Evolutionary conservation across 352 stramenopile genomes (phyloP), one percentile per base, ranked within the genome.

Genomic region (Phytophthora rubi): DNA sequence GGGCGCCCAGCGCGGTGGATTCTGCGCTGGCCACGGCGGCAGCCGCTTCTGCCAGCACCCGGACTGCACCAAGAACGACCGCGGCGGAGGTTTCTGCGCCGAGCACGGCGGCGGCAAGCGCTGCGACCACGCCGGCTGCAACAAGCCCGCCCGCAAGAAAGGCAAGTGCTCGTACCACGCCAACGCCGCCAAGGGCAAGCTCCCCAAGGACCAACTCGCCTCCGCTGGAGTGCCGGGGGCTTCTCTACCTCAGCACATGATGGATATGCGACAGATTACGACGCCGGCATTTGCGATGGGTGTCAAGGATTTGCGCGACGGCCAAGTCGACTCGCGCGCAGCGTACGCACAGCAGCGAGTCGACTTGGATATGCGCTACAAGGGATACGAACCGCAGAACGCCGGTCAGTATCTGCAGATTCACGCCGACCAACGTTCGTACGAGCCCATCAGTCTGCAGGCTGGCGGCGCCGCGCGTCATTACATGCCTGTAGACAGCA

Each of bases 21-120:
- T 94, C 57, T 97, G 90, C 52, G 88, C 87, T 2, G 83, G 82
- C 32, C 90, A 97, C 70, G 89, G 90, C n/a, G 90, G 90, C 51
- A 85, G 71, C 21, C 85, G 86, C 30, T 91, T 93, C 37, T 97
- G 90, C 76, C 81, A 92, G 71, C 81, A 92, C 59, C 81, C 82
- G n/a, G 88, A 93, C 54, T 97, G 90, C 76, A 93, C 85, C 61
- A 96, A 96, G 75, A 94, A 94, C 63, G 90, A 96, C 67, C 86
- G 89, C 18, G 89, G 90, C 12, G 90, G 89, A 28, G 90, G 90
- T 47, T 96, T 90, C 63, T 97, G 90, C 66, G 89, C 89, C 4
- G 83, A 94, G 55, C 90, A 97, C 65, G 90, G 90, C 53, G 90
- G 90, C 37, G 90, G 89, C 67, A 93, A 94, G 64, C 86, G 89